These are phyloP conservation scores for Dendrocalamus latiflorus DNA, from an alignment of 202 grass and related monocot genomes.

Conservation along the genomic window DNA sequence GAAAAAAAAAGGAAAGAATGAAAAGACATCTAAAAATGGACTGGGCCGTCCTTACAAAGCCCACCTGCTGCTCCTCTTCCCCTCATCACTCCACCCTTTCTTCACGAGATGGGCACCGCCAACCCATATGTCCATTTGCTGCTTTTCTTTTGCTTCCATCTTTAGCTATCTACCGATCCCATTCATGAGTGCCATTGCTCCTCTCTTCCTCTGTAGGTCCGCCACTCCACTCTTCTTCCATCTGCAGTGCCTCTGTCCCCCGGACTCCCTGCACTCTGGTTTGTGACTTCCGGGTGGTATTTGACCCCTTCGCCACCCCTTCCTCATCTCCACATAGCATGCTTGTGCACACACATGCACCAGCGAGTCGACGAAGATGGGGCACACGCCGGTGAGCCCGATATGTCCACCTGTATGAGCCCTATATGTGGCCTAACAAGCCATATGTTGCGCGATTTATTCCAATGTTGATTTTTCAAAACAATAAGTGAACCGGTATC, in stretches of 20 bases:
- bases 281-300: neutral
- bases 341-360: neutral
- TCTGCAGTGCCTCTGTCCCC: neutral
- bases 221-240: neutral
- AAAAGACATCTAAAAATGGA: neutral
- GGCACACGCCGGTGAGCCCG: neutral
- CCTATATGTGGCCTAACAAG: neutral
- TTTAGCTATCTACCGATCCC: neutral
- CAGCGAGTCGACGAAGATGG: neutral
- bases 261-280: neutral
- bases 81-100: neutral
- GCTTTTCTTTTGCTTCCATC: neutral
- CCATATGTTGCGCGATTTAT: too few species aligned
- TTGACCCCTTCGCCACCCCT: neutral
- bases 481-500: neutral
- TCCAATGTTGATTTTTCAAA: neutral
- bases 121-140: neutral
- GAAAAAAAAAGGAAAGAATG: neutral
- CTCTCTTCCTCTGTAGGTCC: too few species aligned
- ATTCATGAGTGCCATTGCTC: neutral
- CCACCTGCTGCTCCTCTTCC: neutral
- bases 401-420: neutral
- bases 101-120: neutral
- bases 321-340: neutral
- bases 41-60: neutral